These are phyloP conservation scores for Verticillium isaacii DNA, from an alignment of 2,329 filamentous ascomycete genomes.

Conservation along the genomic window DNA sequence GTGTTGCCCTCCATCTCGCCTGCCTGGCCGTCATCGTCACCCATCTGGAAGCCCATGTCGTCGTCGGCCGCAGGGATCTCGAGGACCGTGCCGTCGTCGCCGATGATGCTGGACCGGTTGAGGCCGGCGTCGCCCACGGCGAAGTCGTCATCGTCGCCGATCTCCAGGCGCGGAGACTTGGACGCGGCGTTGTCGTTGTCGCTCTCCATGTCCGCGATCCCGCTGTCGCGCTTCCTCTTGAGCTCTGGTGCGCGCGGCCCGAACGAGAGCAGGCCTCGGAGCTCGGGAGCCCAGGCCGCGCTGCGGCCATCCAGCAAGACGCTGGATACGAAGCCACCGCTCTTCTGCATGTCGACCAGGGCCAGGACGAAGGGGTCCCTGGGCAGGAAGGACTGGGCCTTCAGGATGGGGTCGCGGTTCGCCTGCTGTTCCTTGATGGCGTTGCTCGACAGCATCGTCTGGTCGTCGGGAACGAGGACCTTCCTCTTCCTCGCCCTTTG, in stretches of 20 bases:
- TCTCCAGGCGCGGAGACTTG: conserved; percentile 65
- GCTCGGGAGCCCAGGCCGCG: conserved; percentile 82
- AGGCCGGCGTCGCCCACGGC: conserved; percentile 44
- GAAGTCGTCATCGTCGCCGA: conserved; percentile 62
- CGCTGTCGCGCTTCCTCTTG: conserved; percentile 90
- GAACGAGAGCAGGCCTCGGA: conserved; percentile 86
- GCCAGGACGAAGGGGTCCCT: conserved; percentile 82
- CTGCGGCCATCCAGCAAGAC: conserved; percentile 78
- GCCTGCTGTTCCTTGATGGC: conserved; percentile 84
- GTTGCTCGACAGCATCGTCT: conserved; percentile 70
- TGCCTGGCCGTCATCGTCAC: conserved; percentile 40
- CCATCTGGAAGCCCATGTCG: conserved; percentile 31
- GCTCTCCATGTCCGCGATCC: conserved; percentile 72
- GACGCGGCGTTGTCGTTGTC: conserved; percentile 50
- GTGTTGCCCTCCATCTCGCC: conserved; percentile 35
- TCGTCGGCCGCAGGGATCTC: conserved; percentile 61
- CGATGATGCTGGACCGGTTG: conserved; percentile 44
- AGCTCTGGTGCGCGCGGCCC: conserved; percentile 73
- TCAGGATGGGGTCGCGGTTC: conserved; percentile 82
- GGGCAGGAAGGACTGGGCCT: conserved; percentile 76
- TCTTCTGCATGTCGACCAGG: conserved; percentile 87
- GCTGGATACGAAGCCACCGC: conserved; percentile 81
- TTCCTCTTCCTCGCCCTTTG: conserved; percentile 74
- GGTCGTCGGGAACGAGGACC: conserved; percentile 73
- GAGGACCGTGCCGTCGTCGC: conserved; percentile 57